Conservation (phyloP, 73 alveolate genomes). For the Uronychia setigera region DNA sequence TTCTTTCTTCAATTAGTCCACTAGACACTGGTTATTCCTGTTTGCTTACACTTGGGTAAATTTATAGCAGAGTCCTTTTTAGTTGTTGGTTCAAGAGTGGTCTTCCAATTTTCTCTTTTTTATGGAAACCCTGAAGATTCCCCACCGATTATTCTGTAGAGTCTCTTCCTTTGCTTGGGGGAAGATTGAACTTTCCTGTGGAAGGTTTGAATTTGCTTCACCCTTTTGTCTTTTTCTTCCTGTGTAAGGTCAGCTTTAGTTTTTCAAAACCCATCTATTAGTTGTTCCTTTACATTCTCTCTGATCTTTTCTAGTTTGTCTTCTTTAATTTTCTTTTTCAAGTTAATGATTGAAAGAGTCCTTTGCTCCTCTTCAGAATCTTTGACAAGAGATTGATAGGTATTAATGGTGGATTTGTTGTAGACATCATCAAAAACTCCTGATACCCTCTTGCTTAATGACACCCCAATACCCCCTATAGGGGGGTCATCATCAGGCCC, state of each 20-base stretch:
- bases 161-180: not conserved
- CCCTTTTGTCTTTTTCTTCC: not conserved
- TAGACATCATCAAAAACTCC: not conserved
- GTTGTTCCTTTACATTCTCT: not conserved
- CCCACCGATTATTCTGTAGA: not conserved
- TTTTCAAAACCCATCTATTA: not conserved
- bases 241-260: not conserved
- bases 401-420: not conserved
- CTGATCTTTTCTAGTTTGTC: not conserved
- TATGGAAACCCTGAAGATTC: too few species aligned
- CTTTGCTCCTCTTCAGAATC: not conserved
- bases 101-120: too few species aligned
- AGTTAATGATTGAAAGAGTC: not conserved
- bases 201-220: not conserved
- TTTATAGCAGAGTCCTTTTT: too few species aligned
- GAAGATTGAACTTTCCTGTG: not conserved
- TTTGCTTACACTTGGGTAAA: too few species aligned
- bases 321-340: not conserved
- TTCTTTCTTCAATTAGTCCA: too few species aligned
- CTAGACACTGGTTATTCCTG: too few species aligned
- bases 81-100: too few species aligned
- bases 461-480: too few species aligned
- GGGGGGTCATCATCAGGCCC: too few species aligned
- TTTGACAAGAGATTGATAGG: not conserved
- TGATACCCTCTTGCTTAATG: too few species aligned